Base-by-base conservation (phyloP, 2,329 filamentous ascomycete genomes). In the Aspergillus alliaceus region DNA sequence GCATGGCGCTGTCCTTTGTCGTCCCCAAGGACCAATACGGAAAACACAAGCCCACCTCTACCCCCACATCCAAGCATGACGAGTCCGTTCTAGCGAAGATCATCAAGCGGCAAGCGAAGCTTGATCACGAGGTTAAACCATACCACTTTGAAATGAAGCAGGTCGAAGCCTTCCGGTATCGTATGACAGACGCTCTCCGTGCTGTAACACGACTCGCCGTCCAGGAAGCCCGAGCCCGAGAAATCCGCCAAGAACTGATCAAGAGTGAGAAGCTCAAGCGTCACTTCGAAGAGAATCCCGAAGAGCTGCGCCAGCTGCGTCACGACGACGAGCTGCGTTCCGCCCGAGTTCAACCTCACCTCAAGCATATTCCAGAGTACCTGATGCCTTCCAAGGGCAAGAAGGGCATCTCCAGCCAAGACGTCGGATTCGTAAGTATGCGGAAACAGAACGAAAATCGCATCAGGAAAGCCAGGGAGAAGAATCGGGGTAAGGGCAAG, bases 281-380 rank as follows among this genome's bases (percentile, higher is more conserved):
- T 51, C 91, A 98, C 79, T 99, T 98, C 69, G 95, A 98, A 72
- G 95, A 99, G 75, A 97, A 99, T 72, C 95, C 95, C 0, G 86
- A 89, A 31, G 93, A 98, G 71, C 78, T 98, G 62, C 85, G 86
- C 35, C 91, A 96, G 71, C 80, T 98, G 64, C 86, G 93, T 25
- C 95, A 99, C 71, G 95, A 99, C 71, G 88, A 88, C 35, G 93
- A 97, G 73, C 81, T 96, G 56, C 85, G 92, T 59, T 87, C 92
- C 24, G 91, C 93, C 14, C 82, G 90, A 58, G 87, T 92, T 46
- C 93, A 98, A 75, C 84, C 90, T 7, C 95, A 99, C 79, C 79
- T 99, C 63, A 96, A 91, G 76, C 91, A 97, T 73, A 90, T 99
- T 1, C 95, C 95, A 0, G 93, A 97, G 47, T 99, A 99, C 72